A percentile compares a stretch with the other conserved stretches of the same genome.
Evolutionary conservation across 1,284 basidiomycete genomes (phyloP).

Genomic region (Ganoderma meredithae): DNA sequence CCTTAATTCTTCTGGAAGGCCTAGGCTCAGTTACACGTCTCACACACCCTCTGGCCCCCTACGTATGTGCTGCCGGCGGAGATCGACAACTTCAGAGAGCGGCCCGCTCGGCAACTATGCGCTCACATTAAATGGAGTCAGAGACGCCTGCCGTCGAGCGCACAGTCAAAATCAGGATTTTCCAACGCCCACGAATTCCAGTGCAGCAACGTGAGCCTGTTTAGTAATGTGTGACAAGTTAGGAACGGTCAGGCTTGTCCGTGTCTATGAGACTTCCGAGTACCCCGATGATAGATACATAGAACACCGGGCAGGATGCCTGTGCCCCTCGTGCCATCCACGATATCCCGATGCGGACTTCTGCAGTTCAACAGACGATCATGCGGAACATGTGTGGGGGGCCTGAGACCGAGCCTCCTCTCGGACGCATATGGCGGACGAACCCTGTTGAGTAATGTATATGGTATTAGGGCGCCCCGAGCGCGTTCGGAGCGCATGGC

Average conservation of each 20-base stretch:
- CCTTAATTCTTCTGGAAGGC: neutral
- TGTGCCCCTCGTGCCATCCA: neutral
- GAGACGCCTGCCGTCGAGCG: neutral
- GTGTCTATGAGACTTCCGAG: neutral
- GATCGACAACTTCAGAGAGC: neutral
- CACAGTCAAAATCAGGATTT: neutral
- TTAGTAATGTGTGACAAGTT: neutral
- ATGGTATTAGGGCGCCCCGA: neutral
- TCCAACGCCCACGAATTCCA: neutral
- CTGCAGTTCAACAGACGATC: neutral
- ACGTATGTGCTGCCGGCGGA: neutral
- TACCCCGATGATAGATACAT: neutral
- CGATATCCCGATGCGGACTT: neutral
- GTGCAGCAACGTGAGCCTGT: neutral
- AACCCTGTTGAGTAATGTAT: neutral
- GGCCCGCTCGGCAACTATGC: neutral
- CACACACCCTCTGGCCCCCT: neutral
- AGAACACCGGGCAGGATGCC: neutral
- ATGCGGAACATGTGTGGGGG: neutral
- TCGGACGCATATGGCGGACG: neutral
- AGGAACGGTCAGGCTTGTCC: neutral
- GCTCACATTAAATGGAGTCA: too few species aligned
- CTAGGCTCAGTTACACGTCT: neutral
- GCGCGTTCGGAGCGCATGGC: neutral
- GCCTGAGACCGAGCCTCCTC: neutral